phyloP scores from a whole-genome alignment of 2,329 filamentous ascomycete genomes.

The Claviceps sp. region DNA sequence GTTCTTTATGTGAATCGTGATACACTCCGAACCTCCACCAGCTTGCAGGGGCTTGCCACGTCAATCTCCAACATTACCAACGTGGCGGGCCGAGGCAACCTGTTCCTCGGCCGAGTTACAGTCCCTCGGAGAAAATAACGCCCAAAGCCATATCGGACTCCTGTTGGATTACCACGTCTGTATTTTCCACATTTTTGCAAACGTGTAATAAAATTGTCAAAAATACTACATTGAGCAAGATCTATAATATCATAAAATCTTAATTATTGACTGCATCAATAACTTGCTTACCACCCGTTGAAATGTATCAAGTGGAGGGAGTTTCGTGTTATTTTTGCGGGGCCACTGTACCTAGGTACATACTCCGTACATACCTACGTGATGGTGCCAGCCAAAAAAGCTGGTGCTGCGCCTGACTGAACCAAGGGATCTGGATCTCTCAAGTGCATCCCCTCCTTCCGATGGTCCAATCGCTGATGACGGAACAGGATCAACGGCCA shows the following conservation, averaged over 20 bases:
- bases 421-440: not conserved
- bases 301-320: too few relatives aligned
- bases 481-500: not conserved
- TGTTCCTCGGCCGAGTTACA: not conserved
- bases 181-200: too few relatives aligned
- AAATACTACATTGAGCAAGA: too few relatives aligned
- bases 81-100: not conserved
- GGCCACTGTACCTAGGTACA: too few relatives aligned
- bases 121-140: too few relatives aligned
- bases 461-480: not conserved
- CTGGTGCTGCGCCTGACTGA: not conserved
- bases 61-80: not conserved
- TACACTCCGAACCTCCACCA: not conserved
- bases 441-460: not conserved
- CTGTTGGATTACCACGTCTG: too few relatives aligned
- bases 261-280: too few relatives aligned
- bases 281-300: too few relatives aligned
- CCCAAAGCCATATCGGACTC: too few relatives aligned
- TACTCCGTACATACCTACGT: not conserved
- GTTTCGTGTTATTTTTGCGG: too few relatives aligned
- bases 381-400: not conserved
- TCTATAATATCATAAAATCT: too few relatives aligned
- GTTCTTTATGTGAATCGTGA: not conserved
- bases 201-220: too few relatives aligned
- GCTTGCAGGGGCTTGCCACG: not conserved